Base-by-base conservation (phyloP, 306 rosid genomes). In the Prunus kanzakura region DNA sequence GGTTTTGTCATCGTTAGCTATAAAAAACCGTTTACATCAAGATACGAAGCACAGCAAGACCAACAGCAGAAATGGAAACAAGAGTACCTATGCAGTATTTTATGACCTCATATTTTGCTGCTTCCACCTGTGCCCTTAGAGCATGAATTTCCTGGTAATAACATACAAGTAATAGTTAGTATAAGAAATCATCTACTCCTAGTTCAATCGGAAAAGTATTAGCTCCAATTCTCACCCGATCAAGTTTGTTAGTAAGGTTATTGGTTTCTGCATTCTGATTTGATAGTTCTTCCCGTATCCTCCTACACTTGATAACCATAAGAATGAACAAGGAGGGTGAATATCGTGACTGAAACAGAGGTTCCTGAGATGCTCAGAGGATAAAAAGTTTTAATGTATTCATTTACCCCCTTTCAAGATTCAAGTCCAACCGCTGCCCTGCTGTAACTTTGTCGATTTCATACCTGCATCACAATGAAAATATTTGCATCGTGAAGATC, bases 11-110 rank as follows among this genome's bases (percentile, higher is more conserved):
- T 73, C 81, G 56, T 65, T 56, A 63, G 67, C 72, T 64, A 58
- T 66, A 65, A 81, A 78, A 52, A 19, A 38, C 58, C 29, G 86
- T 75, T 84, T 79, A 91, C 97, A 88, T 88, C 76, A 91, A 81
- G 77, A 91, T 87, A 43, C 99, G 96, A 71, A 95, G 75, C 57
- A 92, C 89, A 47, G 99, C 97, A 13, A 95, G 97, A 60, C 99
- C 99, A 67, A 95, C 97, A 1, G 97, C 97, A 79, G 99, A 95
- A 10, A 95, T 88, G 57, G 99, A 95, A 45, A 91, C 97, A 71
- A 95, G 97, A 45, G 97, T 90, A 84, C 99, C 99, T 66, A 95
- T 89, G 92, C 97, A 95, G 82, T 92, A 95, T 83, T 92, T 95
- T 77, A 95, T 95, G 49, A 95, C 99, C 22, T 92, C 99, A 68